Evolutionary conservation across 495 filamentous ascomycete genomes (phyloP).

Genomic region (Pseudomonodictys pantanalensis): DNA sequence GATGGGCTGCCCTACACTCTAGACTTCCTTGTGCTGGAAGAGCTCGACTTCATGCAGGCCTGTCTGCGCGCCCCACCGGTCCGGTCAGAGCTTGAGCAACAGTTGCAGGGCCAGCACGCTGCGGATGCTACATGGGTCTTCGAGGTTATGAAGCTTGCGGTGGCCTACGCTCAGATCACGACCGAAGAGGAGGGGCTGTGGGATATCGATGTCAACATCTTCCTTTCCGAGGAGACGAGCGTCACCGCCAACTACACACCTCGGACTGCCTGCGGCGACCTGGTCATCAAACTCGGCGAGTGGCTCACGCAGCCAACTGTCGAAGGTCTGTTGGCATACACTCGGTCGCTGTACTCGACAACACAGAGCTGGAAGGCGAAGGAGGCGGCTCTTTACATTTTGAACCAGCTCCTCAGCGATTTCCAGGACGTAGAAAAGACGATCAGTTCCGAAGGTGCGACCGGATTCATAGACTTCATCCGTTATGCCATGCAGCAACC

Average conservation of each 20-base stretch:
- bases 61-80: conserved; percentile 80
- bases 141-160: conserved; percentile 77
- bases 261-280: conserved; percentile 82
- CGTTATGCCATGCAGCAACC: conserved; percentile 70
- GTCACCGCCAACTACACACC: conserved; percentile 97
- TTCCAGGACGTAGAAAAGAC: conserved; percentile 68
- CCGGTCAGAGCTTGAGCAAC: conserved; percentile 74
- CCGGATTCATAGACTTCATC: conserved; percentile 71
- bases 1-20: conserved; percentile 91
- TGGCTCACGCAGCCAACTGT: conserved; percentile 70
- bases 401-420: conserved; percentile 77
- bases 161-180: conserved; percentile 86
- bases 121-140: conserved; percentile 66
- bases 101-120: conserved; percentile 57
- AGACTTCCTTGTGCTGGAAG: conserved; percentile 90
- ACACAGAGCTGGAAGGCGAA: conserved; percentile 58
- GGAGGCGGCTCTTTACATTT: conserved; percentile 78
- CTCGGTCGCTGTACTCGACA: conserved; percentile 58
- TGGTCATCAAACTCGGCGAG: conserved; percentile 89
- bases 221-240: conserved; percentile 89
- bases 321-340: conserved; percentile 70
- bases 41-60: conserved; percentile 87
- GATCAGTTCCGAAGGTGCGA: conserved; percentile 63
- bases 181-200: conserved; percentile 90
- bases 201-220: conserved; percentile 94